phyloP scores from a whole-genome alignment of 2,329 filamentous ascomycete species.

The Leptographium radiaticola region DNA sequence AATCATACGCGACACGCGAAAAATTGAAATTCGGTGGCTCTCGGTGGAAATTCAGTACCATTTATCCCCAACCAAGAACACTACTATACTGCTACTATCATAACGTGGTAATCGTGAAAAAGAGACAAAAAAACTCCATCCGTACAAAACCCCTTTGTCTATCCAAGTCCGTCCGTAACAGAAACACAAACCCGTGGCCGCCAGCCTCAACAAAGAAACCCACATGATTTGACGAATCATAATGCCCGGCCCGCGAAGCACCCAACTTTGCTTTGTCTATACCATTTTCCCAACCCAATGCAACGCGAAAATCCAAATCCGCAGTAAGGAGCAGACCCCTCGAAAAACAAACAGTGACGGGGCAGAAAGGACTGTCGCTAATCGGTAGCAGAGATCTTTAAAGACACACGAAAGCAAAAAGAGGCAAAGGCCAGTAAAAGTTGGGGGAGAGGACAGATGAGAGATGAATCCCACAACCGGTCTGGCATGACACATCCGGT shows the following conservation, averaged over 20 bases:
- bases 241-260: neutral
- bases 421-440: neutral
- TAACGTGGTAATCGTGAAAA: neutral
- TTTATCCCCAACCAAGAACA: neutral
- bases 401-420: neutral
- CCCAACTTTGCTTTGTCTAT: slow-evolving; percentile 1
- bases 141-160: neutral
- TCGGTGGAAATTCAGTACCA: too few relatives aligned
- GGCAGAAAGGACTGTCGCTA: neutral
- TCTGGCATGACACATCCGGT: too few relatives aligned
- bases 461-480: neutral
- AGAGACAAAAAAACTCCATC: neutral
- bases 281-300: neutral
- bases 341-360: neutral
- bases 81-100: neutral
- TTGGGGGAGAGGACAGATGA: neutral
- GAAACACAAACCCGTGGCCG: neutral
- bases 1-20: too few relatives aligned
- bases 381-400: neutral
- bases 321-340: too few relatives aligned
- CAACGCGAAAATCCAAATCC: neutral
- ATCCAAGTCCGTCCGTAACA: neutral
- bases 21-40: too few relatives aligned
- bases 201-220: neutral
- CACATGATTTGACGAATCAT: neutral